Evolutionary conservation across 768 basidiomycete species (phyloP).

Genomic region (Auriscalpium vulgare): DNA sequence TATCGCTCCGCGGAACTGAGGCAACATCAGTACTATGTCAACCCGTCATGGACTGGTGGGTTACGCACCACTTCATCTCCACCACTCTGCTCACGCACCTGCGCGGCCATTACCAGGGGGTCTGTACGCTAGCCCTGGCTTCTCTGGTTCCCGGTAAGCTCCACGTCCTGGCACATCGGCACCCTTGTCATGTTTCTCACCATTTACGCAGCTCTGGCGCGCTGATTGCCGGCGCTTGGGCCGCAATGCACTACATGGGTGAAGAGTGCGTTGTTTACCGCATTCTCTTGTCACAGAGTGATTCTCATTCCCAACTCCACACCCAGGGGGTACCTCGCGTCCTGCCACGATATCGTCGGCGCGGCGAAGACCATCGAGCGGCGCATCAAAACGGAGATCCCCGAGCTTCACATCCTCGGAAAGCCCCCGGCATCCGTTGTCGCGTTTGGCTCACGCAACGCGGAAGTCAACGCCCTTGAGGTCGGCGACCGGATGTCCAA

Average conservation of each 20-base stretch:
- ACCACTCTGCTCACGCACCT: conserved; percentile 10
- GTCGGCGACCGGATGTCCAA: conserved; percentile 86
- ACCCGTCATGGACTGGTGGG: conserved; percentile 67
- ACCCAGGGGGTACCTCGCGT: conserved; percentile 75
- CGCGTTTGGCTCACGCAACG: conserved; percentile 60
- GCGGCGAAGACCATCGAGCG: conserved; percentile 64
- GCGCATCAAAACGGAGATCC: conserved; percentile 57
- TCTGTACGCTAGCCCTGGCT: conserved; percentile 82
- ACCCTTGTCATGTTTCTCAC: no score
- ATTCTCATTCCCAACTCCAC: neutral
- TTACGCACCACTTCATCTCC: neutral
- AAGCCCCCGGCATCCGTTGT: conserved; percentile 87
- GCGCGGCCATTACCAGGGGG: conserved; percentile 45
- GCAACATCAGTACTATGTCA: conserved; percentile 80
- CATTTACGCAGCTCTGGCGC: conserved; percentile 41
- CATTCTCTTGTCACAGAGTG: neutral
- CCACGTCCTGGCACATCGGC: no score
- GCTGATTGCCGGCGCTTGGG: conserved; percentile 92
- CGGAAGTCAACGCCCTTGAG: conserved; percentile 64
- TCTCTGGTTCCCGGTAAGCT: conserved; percentile 81
- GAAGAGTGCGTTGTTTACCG: conserved; percentile 47
- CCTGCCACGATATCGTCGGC: conserved; percentile 76
- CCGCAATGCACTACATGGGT: conserved; percentile 92
- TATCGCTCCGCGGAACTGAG: conserved; percentile 75
- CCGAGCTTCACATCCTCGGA: conserved; percentile 84